These are phyloP conservation scores for Puccinia polysora DNA, from an alignment of 1,284 basidiomycete genomes.

Conservation along the genomic window DNA sequence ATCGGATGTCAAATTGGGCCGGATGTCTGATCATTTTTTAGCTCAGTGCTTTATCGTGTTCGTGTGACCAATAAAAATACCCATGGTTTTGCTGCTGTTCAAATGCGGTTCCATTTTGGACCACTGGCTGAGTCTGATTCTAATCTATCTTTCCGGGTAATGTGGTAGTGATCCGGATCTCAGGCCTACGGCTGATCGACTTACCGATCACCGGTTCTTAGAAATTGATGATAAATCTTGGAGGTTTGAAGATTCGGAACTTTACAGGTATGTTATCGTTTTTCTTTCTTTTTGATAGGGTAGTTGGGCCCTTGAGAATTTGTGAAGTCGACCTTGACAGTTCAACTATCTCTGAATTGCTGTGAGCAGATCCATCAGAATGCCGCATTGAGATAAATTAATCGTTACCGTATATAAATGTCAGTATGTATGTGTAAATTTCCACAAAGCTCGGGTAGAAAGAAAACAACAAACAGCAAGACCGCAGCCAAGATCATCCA, in stretches of 20 bases:
- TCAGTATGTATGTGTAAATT: too few relatives aligned
- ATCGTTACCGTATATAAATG: too few relatives aligned
- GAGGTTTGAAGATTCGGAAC: slow-evolving; percentile 58
- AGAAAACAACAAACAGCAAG: too few relatives aligned
- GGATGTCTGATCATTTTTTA: slow-evolving; percentile 78
- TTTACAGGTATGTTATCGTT: slow-evolving; percentile 48
- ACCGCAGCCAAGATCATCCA: too few relatives aligned
- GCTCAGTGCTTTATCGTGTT: slow-evolving; percentile 85
- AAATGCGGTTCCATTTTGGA: not conserved
- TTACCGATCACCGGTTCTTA: slow-evolving; percentile 80
- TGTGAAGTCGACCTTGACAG: too few relatives aligned
- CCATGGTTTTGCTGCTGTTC: not conserved
- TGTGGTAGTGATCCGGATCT: slow-evolving; percentile 69
- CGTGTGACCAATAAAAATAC: slow-evolving; percentile 50
- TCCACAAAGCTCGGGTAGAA: too few relatives aligned
- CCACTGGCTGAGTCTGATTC: not conserved
- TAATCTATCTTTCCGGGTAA: slow-evolving; percentile 10
- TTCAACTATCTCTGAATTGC: too few relatives aligned
- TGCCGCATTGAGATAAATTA: too few relatives aligned
- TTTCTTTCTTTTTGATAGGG: too few relatives aligned
- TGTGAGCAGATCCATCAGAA: too few relatives aligned
- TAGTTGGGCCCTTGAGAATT: too few relatives aligned
- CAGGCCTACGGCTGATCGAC: slow-evolving; percentile 75
- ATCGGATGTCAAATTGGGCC: slow-evolving; percentile 68
- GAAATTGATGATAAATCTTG: slow-evolving; percentile 64